These are phyloP conservation scores for Dillenia suffruticosa DNA, from an alignment of 164 flowering plant genomes.

Conservation along the genomic window DNA sequence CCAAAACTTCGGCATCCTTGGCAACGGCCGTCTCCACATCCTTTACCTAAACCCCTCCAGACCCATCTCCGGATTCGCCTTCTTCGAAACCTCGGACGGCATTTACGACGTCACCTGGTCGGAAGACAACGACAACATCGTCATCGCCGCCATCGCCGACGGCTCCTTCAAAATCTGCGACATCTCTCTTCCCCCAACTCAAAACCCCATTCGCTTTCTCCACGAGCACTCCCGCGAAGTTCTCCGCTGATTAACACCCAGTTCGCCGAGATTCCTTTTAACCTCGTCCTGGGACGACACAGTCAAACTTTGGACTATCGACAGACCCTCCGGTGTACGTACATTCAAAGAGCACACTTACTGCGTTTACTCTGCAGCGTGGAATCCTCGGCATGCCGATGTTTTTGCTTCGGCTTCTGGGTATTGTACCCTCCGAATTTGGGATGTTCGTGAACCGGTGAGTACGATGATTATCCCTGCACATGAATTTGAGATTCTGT, in stretches of 20 bases:
- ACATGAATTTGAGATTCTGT: constrained; percentile 71
- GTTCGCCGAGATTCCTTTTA: constrained; percentile 83
- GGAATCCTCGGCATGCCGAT: constrained; percentile 95
- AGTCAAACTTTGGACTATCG: constrained; percentile 83
- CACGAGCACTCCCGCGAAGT: constrained; percentile 90
- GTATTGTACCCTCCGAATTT: constrained; percentile 79
- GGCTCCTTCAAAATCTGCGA: constrained; percentile 92
- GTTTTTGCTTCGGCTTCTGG: constrained; percentile 94
- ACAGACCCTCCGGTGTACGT: constrained; percentile 67
- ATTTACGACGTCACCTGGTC: constrained; percentile 91
- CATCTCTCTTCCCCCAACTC: constrained; percentile 58
- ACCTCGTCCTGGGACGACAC: constrained; percentile 88
- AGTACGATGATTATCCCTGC: constrained; percentile 79
- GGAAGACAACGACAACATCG: constrained; percentile 79
- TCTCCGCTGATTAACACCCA: constrained; percentile 79
- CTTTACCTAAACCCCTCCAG: constrained; percentile 55
- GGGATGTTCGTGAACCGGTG: constrained; percentile 89
- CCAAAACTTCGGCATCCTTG: constrained; percentile 97
- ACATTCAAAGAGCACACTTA: constrained; percentile 92
- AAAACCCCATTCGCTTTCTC: constrained; percentile 76
- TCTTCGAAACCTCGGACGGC: constrained; percentile 90
- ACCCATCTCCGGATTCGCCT: constrained; percentile 39
- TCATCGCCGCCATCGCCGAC: constrained; percentile 83
- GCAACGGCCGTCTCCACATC: constrained; percentile 88
- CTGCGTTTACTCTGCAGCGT: constrained; percentile 72